These are phyloP conservation scores for Talaromyces sp. DNA, from an alignment of 2,329 filamentous ascomycete genomes.

Conservation along the genomic window DNA sequence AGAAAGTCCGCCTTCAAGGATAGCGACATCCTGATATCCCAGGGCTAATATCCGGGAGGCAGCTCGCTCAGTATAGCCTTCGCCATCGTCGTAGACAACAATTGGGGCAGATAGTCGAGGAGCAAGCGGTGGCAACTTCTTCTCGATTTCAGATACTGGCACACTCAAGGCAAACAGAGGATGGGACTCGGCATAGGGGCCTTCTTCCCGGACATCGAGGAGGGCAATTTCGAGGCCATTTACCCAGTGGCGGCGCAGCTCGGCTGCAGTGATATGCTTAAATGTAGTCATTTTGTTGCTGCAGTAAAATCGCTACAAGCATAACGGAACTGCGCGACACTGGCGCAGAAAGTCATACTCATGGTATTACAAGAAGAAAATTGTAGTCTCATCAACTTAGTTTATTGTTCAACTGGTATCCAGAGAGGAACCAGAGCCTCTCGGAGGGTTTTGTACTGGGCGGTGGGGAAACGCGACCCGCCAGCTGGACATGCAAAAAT, in stretches of 20 bases:
- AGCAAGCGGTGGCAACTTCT: conserved; percentile 26
- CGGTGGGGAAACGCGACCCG: too few species aligned
- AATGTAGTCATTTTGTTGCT: conserved; percentile 22
- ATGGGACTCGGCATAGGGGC: conserved; percentile 28
- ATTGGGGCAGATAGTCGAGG: conserved; percentile 27
- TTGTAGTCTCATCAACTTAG: too few species aligned
- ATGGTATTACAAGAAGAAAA: too few species aligned
- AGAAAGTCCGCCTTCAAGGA: conserved; percentile 27
- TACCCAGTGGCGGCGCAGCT: conserved; percentile 27
- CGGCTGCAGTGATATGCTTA: conserved; percentile 20
- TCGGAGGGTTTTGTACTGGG: too few species aligned
- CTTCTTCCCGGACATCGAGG: conserved; percentile 34
- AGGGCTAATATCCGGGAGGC: conserved; percentile 23
- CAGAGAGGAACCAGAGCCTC: too few species aligned
- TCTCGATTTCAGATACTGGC: conserved; percentile 30
- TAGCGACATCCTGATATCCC: conserved; percentile 25
- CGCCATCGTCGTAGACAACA: conserved; percentile 31
- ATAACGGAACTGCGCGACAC: too few species aligned
- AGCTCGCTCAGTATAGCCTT: conserved; percentile 27
- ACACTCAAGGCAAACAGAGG: conserved; percentile 30
- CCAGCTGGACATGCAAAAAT: too few species aligned
- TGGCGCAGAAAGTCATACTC: too few species aligned
- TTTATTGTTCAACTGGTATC: too few species aligned
- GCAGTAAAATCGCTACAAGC: too few species aligned
- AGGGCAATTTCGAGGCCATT: conserved; percentile 27